These are phyloP conservation scores for Coelastrella sp. DNA, from an alignment of 139 green algal species.

Conservation along the genomic window DNA sequence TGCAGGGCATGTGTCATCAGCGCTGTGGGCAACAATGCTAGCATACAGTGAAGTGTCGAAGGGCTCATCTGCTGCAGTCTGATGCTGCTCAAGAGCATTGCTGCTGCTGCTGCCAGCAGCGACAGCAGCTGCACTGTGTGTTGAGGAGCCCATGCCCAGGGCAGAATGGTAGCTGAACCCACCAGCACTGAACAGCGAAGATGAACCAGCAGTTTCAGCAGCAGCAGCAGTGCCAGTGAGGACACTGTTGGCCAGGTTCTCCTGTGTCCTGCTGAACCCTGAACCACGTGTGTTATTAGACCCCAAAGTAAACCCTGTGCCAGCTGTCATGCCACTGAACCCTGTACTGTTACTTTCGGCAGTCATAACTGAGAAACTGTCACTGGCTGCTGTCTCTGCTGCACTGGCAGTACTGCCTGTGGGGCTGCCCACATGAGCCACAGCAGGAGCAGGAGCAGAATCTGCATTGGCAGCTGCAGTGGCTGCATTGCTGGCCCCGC, in stretches of 20 bases:
- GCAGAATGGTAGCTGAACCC: not conserved
- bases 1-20: not conserved
- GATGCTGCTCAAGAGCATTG: not conserved
- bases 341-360: not conserved
- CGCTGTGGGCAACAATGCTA: slow-evolving; percentile 39
- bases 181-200: not conserved
- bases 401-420: not conserved
- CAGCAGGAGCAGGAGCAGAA: not conserved
- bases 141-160: not conserved
- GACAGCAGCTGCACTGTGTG: not conserved
- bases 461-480: not conserved
- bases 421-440: not conserved
- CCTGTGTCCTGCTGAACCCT: not conserved
- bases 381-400: not conserved
- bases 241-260: slow-evolving; percentile 38
- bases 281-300: slow-evolving; percentile 10
- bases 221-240: slow-evolving; percentile 20
- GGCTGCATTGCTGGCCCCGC: not conserved
- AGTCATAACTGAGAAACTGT: not conserved
- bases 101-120: slow-evolving; percentile 1
- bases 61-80: not conserved
- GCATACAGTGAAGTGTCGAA: slow-evolving; percentile 17
- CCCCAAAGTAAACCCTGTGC: slow-evolving; percentile 25
- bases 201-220: not conserved
- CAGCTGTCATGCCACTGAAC: slow-evolving; percentile 44